Evolutionary conservation across 768 basidiomycete genomes (phyloP).

Genomic region (Tricholoma terreum): DNA sequence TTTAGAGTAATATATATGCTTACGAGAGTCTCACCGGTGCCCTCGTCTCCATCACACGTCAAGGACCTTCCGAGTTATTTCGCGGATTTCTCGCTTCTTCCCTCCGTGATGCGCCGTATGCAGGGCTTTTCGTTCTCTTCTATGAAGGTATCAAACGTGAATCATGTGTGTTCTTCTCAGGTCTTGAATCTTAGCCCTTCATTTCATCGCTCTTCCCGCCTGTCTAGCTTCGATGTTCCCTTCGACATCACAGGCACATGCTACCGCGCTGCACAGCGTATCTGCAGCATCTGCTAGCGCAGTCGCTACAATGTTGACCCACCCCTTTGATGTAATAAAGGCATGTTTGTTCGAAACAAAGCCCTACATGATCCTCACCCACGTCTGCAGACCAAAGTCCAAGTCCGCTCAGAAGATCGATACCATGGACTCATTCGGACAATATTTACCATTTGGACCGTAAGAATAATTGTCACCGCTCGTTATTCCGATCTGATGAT

Average conservation of each 20-base stretch:
- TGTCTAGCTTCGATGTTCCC: slow-evolving; percentile 39
- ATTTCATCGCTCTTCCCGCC: slow-evolving; percentile 1
- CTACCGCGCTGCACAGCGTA: slow-evolving; percentile 54
- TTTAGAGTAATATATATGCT: slow-evolving; percentile 73
- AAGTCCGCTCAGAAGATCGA: slow-evolving; percentile 75
- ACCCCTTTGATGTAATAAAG: slow-evolving; percentile 95
- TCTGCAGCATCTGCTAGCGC: slow-evolving; percentile 81
- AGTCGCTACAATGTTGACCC: slow-evolving; percentile 80
- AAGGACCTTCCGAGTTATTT: slow-evolving; percentile 77
- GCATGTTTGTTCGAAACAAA: slow-evolving; percentile 33
- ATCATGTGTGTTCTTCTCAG: slow-evolving; percentile 43
- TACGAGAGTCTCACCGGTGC: slow-evolving; percentile 64
- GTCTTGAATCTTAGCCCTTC: slow-evolving; percentile 4
- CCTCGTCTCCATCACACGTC: slow-evolving; percentile 55
- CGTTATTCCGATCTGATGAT: background rate
- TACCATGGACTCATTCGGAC: slow-evolving; percentile 75
- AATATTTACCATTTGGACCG: slow-evolving; percentile 63
- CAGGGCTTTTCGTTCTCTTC: slow-evolving; percentile 83
- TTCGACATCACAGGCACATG: slow-evolving; percentile 41
- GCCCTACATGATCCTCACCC: background rate
- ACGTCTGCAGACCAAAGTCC: slow-evolving; percentile 74
- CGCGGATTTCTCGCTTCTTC: slow-evolving; percentile 86
- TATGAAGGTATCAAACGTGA: slow-evolving; percentile 87
- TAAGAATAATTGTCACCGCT: slow-evolving; percentile 28
- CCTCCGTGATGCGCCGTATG: slow-evolving; percentile 92